Percentiles rank a stretch among this genome's conserved stretches.
Conservation (phyloP, 2,329 filamentous ascomycete species). For the Ceratocystis ficicola region DNA sequence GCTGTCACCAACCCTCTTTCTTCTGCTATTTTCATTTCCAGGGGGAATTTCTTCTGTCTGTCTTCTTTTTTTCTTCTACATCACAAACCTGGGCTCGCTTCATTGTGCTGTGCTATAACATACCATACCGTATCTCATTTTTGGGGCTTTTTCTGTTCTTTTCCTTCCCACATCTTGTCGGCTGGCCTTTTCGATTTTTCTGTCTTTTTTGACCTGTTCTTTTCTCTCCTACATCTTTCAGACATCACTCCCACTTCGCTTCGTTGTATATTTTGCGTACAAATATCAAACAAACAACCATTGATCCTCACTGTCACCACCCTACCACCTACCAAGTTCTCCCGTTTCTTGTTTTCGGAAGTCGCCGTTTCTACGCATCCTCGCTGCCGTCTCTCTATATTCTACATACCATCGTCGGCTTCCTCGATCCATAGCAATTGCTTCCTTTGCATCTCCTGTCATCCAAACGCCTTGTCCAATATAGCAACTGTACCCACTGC, state of each 20-base stretch:
- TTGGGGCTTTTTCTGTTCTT: slow-evolving; percentile 5
- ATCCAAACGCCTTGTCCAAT: neutral
- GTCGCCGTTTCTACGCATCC: neutral
- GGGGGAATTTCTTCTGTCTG: slow-evolving; percentile 13
- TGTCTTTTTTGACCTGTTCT: neutral
- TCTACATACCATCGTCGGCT: neutral
- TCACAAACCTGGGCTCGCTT: neutral
- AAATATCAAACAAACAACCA: neutral
- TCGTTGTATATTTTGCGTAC: neutral
- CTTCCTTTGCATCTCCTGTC: neutral
- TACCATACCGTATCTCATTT: neutral
- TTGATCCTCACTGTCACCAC: neutral
- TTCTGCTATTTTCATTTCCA: slow-evolving; percentile 9
- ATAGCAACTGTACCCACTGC: neutral
- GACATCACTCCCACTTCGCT: no score
- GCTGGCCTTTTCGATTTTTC: slow-evolving; percentile 10
- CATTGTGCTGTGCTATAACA: neutral
- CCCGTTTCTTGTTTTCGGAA: neutral
- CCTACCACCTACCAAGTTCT: neutral
- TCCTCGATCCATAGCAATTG: neutral
- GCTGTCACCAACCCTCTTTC: slow-evolving; percentile 14
- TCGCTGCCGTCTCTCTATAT: neutral
- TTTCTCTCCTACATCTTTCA: neutral
- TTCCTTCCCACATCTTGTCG: neutral
- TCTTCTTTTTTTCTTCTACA: slow-evolving; percentile 8